A percentile compares a stretch with the other conserved stretches of the same genome.
Conservation (phyloP, 2,329 filamentous ascomycete species). For the Colletotrichum tabaci region DNA sequence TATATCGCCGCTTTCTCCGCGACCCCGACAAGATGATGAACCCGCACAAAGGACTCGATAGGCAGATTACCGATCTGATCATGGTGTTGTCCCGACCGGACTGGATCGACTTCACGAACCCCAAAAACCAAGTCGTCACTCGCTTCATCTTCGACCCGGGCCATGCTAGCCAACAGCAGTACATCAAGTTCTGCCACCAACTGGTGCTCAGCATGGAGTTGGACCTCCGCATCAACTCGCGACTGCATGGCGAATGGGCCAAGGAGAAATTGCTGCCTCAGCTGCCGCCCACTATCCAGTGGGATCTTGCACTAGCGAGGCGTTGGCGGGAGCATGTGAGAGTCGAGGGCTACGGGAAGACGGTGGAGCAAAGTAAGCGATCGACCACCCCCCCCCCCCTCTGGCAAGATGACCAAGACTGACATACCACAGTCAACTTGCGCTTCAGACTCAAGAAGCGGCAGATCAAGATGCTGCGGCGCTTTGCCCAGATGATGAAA, state of each 20-base stretch:
- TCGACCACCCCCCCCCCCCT: not conserved
- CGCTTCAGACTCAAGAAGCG: constrained; percentile 75
- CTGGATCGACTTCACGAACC: constrained; percentile 82
- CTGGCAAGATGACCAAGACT: not conserved
- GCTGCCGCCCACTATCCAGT: constrained; percentile 79
- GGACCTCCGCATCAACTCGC: constrained; percentile 77
- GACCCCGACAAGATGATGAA: constrained; percentile 75
- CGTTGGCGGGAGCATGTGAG: constrained; percentile 81
- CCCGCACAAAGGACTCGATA: constrained; percentile 76
- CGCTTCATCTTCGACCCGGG: constrained; percentile 78
- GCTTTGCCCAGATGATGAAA: constrained; percentile 80
- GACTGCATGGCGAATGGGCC: constrained; percentile 71
- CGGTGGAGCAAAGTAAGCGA: constrained; percentile 64
- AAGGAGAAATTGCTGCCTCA: constrained; percentile 76
- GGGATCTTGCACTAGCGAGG: constrained; percentile 81
- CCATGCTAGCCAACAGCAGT: constrained; percentile 68
- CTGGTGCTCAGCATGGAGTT: constrained; percentile 81
- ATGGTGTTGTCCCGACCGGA: constrained; percentile 76
- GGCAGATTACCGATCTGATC: constrained; percentile 81
- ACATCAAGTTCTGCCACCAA: constrained; percentile 81
- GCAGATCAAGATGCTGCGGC: constrained; percentile 78
- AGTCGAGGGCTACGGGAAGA: constrained; percentile 72
- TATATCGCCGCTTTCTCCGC: constrained; percentile 78
- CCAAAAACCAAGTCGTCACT: constrained; percentile 80
- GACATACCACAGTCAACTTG: constrained; percentile 66